phyloP scores from a whole-genome alignment of 208 protist genomes.

The Crithidia mellificae region DNA sequence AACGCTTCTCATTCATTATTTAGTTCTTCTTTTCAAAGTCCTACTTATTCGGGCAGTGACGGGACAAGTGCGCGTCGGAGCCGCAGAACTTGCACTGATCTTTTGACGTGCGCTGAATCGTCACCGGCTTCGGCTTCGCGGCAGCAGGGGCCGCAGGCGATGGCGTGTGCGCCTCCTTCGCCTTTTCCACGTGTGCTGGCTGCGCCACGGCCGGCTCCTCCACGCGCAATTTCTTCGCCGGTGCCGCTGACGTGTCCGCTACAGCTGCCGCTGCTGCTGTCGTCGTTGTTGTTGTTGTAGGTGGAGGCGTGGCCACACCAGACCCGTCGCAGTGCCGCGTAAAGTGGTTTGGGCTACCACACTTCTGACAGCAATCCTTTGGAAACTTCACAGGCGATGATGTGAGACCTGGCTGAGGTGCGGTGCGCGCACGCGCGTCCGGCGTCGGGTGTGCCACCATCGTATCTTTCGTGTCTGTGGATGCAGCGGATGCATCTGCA shows the following conservation, averaged over 20 bases:
- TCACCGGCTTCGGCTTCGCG: not conserved
- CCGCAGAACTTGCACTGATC: too few relatives aligned
- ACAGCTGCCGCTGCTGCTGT: conserved; percentile 7
- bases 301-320: not conserved
- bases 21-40: too few relatives aligned
- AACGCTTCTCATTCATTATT: too few relatives aligned
- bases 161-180: not conserved
- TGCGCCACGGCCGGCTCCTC: not conserved
- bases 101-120: conserved; percentile 35
- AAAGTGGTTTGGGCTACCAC: conserved; percentile 41
- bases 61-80: too few relatives aligned
- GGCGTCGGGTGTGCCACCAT: too few relatives aligned
- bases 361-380: conserved; percentile 44
- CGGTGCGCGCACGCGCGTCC: too few relatives aligned
- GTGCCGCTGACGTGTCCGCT: too few relatives aligned
- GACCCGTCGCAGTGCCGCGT: conserved; percentile 41
- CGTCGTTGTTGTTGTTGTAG: not conserved
- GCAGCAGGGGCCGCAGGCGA: not conserved
- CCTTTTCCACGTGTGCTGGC: not conserved
- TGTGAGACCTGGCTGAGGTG: too few relatives aligned
- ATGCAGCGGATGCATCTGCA: conserved; percentile 8
- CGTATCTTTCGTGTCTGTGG: not conserved
- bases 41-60: too few relatives aligned
- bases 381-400: too few relatives aligned
- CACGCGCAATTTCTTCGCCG: not conserved